A percentile compares a stretch with the other conserved stretches of the same genome.
Evolutionary conservation across 169 alveolate genomes (phyloP).

Genomic region (Cryptosporidium viatorum): DNA sequence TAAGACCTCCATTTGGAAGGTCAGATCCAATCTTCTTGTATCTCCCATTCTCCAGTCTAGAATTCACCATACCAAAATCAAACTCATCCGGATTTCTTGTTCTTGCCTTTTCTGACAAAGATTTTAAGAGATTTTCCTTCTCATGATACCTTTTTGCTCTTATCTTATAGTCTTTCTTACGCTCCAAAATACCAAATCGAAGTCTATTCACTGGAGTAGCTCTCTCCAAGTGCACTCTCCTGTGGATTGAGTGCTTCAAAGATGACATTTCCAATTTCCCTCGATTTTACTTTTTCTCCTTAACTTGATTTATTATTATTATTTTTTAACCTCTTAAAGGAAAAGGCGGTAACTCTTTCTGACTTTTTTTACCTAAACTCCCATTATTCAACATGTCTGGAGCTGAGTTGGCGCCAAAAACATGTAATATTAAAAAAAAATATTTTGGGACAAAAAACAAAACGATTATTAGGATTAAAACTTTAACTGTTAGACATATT

Average conservation of each 20-base stretch:
- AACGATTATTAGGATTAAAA: not conserved
- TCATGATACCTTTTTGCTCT: constrained; percentile 72
- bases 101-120: constrained; percentile 68
- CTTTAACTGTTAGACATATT: no score
- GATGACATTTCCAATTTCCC: constrained; percentile 46
- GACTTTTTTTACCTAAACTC: no score
- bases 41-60: constrained; percentile 55
- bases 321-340: not conserved
- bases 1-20: not conserved
- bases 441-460: no score
- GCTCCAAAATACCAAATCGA: constrained; percentile 58
- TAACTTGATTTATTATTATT: not conserved
- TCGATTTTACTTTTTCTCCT: not conserved
- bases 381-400: not conserved
- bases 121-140: constrained; percentile 49
- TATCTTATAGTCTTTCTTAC: constrained; percentile 62
- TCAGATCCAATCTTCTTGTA: constrained; percentile 12
- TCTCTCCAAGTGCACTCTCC: constrained; percentile 70
- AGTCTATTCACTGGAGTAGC: constrained; percentile 70
- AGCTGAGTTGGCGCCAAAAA: not conserved
- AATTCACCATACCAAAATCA: constrained; percentile 64
- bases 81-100: constrained; percentile 73
- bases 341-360: not conserved
- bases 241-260: constrained; percentile 61
- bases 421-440: not conserved